Percentiles rank a stretch among this genome's conserved stretches.
phyloP scores from a whole-genome alignment of 129 eudicot genomes.

The Helianthus tuberosus region DNA sequence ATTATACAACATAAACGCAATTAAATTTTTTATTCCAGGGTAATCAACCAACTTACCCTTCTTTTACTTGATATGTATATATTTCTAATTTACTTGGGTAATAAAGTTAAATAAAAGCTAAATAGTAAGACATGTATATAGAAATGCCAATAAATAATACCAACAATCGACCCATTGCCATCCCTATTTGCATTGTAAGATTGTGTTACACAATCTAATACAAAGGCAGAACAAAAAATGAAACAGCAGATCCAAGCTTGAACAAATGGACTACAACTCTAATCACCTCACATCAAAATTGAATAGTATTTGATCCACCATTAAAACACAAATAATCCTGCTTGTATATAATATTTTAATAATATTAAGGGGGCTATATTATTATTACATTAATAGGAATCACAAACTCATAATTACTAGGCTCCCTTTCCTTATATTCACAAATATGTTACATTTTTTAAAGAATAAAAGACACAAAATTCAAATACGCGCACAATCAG shows the following conservation, averaged over 20 bases:
- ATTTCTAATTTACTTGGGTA: no score
- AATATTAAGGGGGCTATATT: conserved; percentile 15
- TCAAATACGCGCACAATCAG: neutral
- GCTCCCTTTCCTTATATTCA: conserved; percentile 30
- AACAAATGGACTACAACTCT: neutral
- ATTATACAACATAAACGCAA: no score
- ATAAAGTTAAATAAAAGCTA: no score
- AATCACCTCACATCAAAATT: neutral
- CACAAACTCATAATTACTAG: conserved; percentile 30
- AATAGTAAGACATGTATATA: no score
- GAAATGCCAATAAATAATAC: no score
- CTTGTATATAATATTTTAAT: conserved; percentile 10
- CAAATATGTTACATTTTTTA: conserved; percentile 30
- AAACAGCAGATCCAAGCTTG: neutral
- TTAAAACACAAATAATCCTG: neutral
- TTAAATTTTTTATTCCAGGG: no score
- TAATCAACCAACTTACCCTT: no score
- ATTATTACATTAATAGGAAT: conserved; percentile 16
- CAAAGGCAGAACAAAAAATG: neutral
- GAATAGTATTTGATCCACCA: neutral
- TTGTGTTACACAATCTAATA: neutral
- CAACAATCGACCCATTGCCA: no score
- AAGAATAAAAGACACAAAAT: conserved; percentile 22
- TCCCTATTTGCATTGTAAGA: no score
- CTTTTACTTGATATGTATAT: no score